Base-by-base conservation (phyloP, 169 alveolate species). In the Eimeria falciformis region DNA sequence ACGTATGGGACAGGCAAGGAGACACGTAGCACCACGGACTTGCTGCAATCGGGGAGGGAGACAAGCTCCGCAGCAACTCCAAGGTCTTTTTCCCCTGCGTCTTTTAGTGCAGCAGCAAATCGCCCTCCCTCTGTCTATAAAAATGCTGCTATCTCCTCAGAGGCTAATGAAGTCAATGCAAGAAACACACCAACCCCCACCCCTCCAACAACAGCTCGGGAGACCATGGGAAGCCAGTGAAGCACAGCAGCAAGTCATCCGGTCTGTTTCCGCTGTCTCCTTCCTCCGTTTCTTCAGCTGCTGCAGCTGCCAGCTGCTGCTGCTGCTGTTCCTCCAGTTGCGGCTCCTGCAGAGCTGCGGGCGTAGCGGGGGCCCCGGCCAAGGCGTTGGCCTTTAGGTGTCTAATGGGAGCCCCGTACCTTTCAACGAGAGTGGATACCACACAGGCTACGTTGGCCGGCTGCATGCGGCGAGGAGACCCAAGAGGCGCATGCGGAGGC, bases 181-280 rank as follows among this genome's bases (percentile, higher is more conserved):
- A 73, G 1, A 27, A 73, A 73, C 18, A 73, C 47, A 17, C 29
- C 83, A 4, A 73, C 18, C 7, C 58, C 58, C 37, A 73, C n/a
- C 18, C 29, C 58, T 43, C 62, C 6, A 73, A 37, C 33, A 73
- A 29, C 37, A 73, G 37, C 23, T 7, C 29, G n/a, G 83, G n/a
- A 21, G 25, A 18, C 83, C 83, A 37, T 5, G 37, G n/a, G 29
- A 73, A 43, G 27, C 83, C 83, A 33, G 62, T 40, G 5, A 73
- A 62, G 55, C 83, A 73, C 7, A 73, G 58, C 83, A 73, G 83
- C 62, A 73, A 56, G 21, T 73, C 58, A 53, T 40, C 62, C 62
- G 83, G 58, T 12, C n/a, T 21, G n/a, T 21, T 3, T 53, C n/a
- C 62, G 2, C 55, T 29, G 18, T 6, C 55, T 18, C 17, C 83